Evolutionary conservation across 345 rosid genomes (phyloP).

Genomic region (Alliaria petiolata): DNA sequence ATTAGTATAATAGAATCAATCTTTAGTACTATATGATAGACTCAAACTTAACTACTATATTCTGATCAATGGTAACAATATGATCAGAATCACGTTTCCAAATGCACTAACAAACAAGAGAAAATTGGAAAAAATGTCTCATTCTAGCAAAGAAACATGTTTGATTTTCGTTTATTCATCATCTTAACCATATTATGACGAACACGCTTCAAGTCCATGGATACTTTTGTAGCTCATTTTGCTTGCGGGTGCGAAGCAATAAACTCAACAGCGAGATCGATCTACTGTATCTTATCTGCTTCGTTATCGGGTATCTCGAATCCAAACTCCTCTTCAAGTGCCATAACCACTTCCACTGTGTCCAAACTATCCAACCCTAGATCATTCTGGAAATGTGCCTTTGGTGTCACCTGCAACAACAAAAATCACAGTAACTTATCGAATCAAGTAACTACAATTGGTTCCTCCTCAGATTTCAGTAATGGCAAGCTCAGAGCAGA

Average conservation of each 20-base stretch:
- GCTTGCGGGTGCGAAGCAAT: conserved; percentile 4
- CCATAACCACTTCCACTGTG: neutral
- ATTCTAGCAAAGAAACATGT: neutral
- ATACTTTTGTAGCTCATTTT: neutral
- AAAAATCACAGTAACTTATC: neutral
- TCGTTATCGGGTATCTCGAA: neutral
- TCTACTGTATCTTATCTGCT: neutral
- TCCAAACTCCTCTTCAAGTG: neutral
- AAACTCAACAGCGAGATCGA: conserved; percentile 1
- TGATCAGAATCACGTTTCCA: neutral
- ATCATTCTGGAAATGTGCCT: neutral
- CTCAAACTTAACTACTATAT: too few relatives aligned
- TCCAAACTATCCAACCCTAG: conserved; percentile 6
- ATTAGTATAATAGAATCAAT: too few relatives aligned
- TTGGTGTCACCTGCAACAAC: neutral
- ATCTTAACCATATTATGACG: neutral
- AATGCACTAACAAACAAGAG: neutral
- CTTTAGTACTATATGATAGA: too few relatives aligned
- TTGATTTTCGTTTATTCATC: neutral
- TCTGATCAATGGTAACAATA: too few relatives aligned
- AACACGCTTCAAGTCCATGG: neutral
- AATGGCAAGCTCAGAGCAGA: neutral
- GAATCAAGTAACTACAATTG: neutral
- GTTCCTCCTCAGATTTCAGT: neutral
- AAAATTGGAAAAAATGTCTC: neutral